Percentiles rank a stretch among this genome's conserved stretches.
Evolutionary conservation across 148 eudicot species (phyloP).

Genomic region (Gaultheria prostrata): DNA sequence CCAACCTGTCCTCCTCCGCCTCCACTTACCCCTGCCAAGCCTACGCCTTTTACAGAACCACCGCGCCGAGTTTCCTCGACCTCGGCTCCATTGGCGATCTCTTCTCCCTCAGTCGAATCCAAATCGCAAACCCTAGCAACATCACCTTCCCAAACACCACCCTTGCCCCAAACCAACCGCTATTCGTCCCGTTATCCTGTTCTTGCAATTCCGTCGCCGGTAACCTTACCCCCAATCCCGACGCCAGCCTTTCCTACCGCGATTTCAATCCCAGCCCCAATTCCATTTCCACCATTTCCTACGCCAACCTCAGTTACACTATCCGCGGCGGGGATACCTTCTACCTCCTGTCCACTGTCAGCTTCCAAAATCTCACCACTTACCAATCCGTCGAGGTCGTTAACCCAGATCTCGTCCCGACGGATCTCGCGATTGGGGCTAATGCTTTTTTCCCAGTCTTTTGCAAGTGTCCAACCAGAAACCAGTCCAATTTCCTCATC

Average conservation of each 20-base stretch:
- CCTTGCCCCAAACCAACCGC: conserved; percentile 49
- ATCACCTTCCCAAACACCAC: conserved; percentile 43
- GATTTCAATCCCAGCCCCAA: background rate
- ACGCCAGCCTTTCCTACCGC: no score
- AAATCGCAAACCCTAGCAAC: conserved; percentile 72
- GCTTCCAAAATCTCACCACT: conserved; percentile 65
- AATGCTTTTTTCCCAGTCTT: conserved; percentile 57
- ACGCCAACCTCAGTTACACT: conserved; percentile 40
- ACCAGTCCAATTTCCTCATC: conserved; percentile 46
- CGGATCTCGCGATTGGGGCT: conserved; percentile 39
- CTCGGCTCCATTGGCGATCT: conserved; percentile 69
- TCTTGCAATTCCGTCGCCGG: conserved; percentile 46
- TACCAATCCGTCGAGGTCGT: conserved; percentile 62
- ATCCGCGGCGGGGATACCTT: conserved; percentile 48
- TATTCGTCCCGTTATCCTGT: conserved; percentile 65
- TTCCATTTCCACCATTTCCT: conserved; percentile 32
- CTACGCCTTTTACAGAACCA: conserved; percentile 59
- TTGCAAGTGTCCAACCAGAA: conserved; percentile 62
- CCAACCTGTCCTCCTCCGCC: conserved; percentile 29
- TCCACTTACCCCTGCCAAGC: conserved; percentile 57
- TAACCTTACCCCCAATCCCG: background rate
- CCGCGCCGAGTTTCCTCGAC: conserved; percentile 40
- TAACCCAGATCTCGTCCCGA: conserved; percentile 49
- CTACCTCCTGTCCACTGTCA: conserved; percentile 37
- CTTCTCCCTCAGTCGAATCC: conserved; percentile 61